These are phyloP conservation scores for Agapanthus africanus DNA, from an alignment of 106 monocot genomes.

Conservation along the genomic window DNA sequence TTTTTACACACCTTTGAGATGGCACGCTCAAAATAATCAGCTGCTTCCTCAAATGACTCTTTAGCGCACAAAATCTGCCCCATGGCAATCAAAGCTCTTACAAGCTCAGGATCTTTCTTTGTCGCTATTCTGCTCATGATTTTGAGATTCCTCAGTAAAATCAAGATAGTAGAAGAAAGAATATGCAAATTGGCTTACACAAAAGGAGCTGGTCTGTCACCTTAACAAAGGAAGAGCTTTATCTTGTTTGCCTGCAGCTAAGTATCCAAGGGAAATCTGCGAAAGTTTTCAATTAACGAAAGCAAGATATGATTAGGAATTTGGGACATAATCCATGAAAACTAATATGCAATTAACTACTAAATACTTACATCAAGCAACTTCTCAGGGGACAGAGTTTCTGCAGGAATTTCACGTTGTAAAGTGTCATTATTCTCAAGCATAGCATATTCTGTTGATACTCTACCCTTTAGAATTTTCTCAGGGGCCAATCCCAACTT, in stretches of 20 bases:
- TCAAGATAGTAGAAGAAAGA: not conserved
- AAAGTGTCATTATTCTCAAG: slow-evolving; percentile 6
- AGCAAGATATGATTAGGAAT: too few relatives aligned
- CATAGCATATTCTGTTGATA: slow-evolving; percentile 9
- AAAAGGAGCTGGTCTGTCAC: slow-evolving; percentile 12
- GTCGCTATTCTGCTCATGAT: slow-evolving; percentile 42
- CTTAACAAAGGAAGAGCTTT: slow-evolving; percentile 57
- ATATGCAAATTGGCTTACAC: not conserved
- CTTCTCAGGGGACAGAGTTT: slow-evolving; percentile 37
- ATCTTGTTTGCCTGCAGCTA: slow-evolving; percentile 40
- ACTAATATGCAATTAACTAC: not conserved
- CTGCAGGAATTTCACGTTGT: slow-evolving; percentile 25
- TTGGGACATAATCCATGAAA: not conserved
- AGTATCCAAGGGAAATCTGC: slow-evolving; percentile 52
- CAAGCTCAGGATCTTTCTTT: slow-evolving; percentile 66
- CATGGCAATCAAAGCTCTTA: slow-evolving; percentile 66
- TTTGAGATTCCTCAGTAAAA: not conserved
- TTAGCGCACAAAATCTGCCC: slow-evolving; percentile 67
- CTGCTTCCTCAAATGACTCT: slow-evolving; percentile 54
- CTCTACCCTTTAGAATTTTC: slow-evolving; percentile 17
- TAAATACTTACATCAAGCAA: slow-evolving; percentile 65
- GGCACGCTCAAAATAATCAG: slow-evolving; percentile 70
- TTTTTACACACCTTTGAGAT: slow-evolving; percentile 54
- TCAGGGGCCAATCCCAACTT: slow-evolving; percentile 55
- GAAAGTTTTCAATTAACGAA: slow-evolving; percentile 1